phyloP scores from a whole-genome alignment of 2,329 filamentous ascomycete genomes.

The Aspergillus sp. region DNA sequence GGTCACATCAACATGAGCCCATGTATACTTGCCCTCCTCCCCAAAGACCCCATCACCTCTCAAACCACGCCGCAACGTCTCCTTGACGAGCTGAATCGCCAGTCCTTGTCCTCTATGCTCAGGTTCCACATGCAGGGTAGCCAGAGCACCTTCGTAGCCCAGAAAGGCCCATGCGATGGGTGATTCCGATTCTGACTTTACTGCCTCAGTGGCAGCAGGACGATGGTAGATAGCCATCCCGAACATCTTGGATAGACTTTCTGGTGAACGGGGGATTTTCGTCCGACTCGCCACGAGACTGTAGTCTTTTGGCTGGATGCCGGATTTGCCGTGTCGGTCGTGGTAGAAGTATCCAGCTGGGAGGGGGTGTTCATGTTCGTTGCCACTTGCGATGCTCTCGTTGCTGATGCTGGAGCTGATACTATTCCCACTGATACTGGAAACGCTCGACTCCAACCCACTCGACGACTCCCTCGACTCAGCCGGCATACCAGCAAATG shows the following conservation, averaged over 20 bases:
- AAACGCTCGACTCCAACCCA: too few species aligned
- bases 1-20: slow-evolving; percentile 24
- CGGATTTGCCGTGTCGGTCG: slow-evolving; percentile 2
- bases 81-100: slow-evolving; percentile 25
- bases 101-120: slow-evolving; percentile 35
- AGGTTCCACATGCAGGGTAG: slow-evolving; percentile 38
- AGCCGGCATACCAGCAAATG: not conserved
- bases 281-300: slow-evolving; percentile 36
- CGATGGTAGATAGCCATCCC: slow-evolving; percentile 30
- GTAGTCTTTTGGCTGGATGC: slow-evolving; percentile 25
- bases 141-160: slow-evolving; percentile 31
- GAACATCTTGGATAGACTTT: slow-evolving; percentile 25
- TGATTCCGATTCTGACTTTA: slow-evolving; percentile 10
- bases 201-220: not conserved
- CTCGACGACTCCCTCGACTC: too few species aligned
- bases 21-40: slow-evolving; percentile 21
- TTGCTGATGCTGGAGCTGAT: too few species aligned
- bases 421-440: too few species aligned
- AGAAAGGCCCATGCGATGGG: slow-evolving; percentile 40
- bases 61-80: slow-evolving; percentile 28
- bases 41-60: slow-evolving; percentile 15
- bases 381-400: too few species aligned
- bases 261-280: slow-evolving; percentile 31
- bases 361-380: too few species aligned
- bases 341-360: too few species aligned